These are phyloP conservation scores for Prunus davidiana DNA, from an alignment of 306 rosid genomes.

Conservation along the genomic window DNA sequence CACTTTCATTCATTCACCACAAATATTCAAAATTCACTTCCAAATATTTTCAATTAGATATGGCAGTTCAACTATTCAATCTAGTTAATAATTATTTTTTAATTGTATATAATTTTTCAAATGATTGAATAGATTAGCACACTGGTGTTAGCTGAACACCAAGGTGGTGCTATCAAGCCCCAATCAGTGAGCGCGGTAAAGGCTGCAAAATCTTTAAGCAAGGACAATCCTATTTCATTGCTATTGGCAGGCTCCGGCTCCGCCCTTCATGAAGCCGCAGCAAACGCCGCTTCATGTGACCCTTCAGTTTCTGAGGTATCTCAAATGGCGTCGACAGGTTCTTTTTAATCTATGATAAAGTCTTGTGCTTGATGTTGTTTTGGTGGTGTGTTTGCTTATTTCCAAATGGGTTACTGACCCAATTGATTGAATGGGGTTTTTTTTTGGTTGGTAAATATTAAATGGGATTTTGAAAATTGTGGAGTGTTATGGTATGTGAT, in stretches of 20 bases:
- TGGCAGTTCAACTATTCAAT: neutral
- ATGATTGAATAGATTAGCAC: slow-evolving; percentile 56
- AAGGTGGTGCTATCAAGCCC: slow-evolving; percentile 62
- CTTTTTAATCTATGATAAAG: neutral
- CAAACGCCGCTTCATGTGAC: slow-evolving; percentile 60
- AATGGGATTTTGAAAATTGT: neutral
- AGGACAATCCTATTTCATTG: slow-evolving; percentile 57
- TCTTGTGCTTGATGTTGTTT: neutral
- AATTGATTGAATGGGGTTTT: neutral
- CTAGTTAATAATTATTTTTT: neutral
- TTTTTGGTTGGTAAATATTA: neutral
- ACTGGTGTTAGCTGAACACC: slow-evolving; percentile 80
- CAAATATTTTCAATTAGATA: neutral
- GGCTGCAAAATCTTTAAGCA: slow-evolving; percentile 62
- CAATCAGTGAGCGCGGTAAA: slow-evolving; percentile 65
- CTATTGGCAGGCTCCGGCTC: slow-evolving; percentile 88
- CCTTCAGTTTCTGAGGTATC: slow-evolving; percentile 73
- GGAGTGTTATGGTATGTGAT: slow-evolving; percentile 10
- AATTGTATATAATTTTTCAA: neutral
- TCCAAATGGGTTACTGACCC: neutral
- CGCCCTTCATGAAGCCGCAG: slow-evolving; percentile 73
- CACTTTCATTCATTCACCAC: neutral
- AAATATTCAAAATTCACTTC: too few species aligned
- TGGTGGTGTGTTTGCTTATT: neutral
- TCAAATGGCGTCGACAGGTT: neutral